Conservation (phyloP, 345 rosid genomes). For the Xanthoceras sorbifolium region DNA sequence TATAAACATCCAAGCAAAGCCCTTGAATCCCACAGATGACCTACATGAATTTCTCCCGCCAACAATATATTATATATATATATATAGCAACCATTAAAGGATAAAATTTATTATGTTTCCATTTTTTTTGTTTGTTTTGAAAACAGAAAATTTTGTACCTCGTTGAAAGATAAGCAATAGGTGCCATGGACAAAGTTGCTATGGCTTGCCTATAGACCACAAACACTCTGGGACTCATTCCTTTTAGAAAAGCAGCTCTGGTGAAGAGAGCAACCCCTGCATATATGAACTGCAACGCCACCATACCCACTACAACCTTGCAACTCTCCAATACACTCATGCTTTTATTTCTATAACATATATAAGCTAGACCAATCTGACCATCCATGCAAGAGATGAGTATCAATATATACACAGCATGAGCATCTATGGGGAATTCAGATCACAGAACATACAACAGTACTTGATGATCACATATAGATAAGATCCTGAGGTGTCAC, state of each 20-base stretch:
- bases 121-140: too few species aligned
- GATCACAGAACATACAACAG: neutral
- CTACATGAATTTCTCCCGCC: slow-evolving; percentile 28
- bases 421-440: neutral
- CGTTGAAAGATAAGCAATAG: slow-evolving; percentile 35
- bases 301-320: slow-evolving; percentile 35
- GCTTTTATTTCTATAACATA: neutral
- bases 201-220: slow-evolving; percentile 38
- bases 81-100: neutral
- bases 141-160: slow-evolving; percentile 13
- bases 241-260: slow-evolving; percentile 34
- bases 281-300: slow-evolving; percentile 31
- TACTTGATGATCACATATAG: neutral
- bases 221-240: slow-evolving; percentile 36
- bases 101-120: too few species aligned
- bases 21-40: slow-evolving; percentile 25
- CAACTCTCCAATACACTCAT: slow-evolving; percentile 24
- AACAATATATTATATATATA: too few species aligned
- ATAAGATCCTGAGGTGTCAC: neutral
- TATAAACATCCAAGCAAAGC: slow-evolving; percentile 35
- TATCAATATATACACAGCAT: neutral
- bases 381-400: neutral
- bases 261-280: slow-evolving; percentile 37
- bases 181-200: slow-evolving; percentile 37
- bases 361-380: neutral